Conservation (phyloP, 768 basidiomycete genomes). For the Galerina sulciceps region DNA sequence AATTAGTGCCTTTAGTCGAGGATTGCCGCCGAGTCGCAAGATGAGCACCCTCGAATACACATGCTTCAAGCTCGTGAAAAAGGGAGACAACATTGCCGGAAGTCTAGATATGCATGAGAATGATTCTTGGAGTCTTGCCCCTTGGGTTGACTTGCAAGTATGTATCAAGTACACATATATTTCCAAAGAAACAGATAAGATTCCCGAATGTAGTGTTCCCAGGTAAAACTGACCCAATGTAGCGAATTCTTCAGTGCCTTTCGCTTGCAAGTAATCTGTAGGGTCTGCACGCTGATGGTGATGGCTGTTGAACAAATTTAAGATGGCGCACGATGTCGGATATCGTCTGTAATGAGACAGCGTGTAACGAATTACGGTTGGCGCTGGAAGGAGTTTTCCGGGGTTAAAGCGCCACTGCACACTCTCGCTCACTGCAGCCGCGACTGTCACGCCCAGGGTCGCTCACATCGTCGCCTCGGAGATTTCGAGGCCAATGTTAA, state of each 20-base stretch:
- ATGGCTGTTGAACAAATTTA: too few relatives aligned
- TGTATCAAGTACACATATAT: too few relatives aligned
- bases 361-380: conserved; percentile 1
- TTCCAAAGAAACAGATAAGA: background rate
- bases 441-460: conserved; percentile 10
- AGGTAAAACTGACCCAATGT: background rate
- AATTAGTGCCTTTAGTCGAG: too few relatives aligned
- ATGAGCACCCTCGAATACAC: too few relatives aligned
- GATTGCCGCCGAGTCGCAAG: too few relatives aligned
- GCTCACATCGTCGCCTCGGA: background rate
- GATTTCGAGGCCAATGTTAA: background rate
- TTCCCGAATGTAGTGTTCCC: background rate
- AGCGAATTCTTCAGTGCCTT: background rate
- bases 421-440: background rate
- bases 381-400: background rate
- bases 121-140: too few relatives aligned
- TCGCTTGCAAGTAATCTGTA: too few relatives aligned
- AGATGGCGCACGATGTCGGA: conserved; percentile 9
- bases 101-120: too few relatives aligned
- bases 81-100: too few relatives aligned
- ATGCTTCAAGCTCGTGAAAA: background rate
- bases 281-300: too few relatives aligned
- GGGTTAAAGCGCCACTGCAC: background rate
- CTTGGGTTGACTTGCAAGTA: too few relatives aligned
- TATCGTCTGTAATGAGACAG: background rate